Conservation (phyloP, 768 basidiomycete species). For the Agaricus blazei region DNA sequence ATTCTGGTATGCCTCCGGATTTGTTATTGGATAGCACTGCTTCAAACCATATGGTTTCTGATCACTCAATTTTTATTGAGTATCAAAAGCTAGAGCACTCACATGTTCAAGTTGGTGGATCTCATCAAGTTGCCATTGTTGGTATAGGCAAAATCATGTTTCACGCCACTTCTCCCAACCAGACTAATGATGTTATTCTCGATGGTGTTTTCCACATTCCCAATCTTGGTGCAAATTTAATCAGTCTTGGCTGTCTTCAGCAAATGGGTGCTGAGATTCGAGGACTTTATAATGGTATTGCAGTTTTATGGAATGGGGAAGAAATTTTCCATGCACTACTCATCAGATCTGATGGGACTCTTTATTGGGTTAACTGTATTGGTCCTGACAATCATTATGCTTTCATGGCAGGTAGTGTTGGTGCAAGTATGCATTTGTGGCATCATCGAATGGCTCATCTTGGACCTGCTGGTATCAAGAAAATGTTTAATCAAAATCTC, state of each 20-base stretch:
- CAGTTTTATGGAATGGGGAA: background rate
- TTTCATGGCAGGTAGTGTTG: background rate
- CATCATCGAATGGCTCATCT: slow-evolving; percentile 21
- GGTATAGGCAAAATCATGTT: slow-evolving; percentile 12
- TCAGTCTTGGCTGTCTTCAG: slow-evolving; percentile 15
- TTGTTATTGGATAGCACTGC: slow-evolving; percentile 13
- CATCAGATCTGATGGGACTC: background rate
- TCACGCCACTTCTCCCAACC: slow-evolving; percentile 1
- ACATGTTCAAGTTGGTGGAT: slow-evolving; percentile 13
- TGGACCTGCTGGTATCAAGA: slow-evolving; percentile 12
- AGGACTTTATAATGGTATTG: too few relatives aligned
- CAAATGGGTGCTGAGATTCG: slow-evolving; percentile 7
- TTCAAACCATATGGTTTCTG: slow-evolving; percentile 13
- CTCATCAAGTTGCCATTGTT: slow-evolving; percentile 8
- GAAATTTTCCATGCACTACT: background rate
- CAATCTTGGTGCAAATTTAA: slow-evolving; percentile 13
- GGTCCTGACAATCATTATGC: background rate
- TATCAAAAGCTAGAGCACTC: background rate
- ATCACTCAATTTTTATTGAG: slow-evolving; percentile 8
- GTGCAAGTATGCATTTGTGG: slow-evolving; percentile 13
- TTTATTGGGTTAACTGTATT: slow-evolving; percentile 6
- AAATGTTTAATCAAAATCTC: slow-evolving; percentile 16
- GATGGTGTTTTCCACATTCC: slow-evolving; percentile 15
- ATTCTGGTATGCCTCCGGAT: background rate
- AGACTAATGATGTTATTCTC: slow-evolving; percentile 7